A percentile compares a stretch with the other conserved stretches of the same genome.
phyloP scores from a whole-genome alignment of 257 asterid species.

The Coffea eugenioides region DNA sequence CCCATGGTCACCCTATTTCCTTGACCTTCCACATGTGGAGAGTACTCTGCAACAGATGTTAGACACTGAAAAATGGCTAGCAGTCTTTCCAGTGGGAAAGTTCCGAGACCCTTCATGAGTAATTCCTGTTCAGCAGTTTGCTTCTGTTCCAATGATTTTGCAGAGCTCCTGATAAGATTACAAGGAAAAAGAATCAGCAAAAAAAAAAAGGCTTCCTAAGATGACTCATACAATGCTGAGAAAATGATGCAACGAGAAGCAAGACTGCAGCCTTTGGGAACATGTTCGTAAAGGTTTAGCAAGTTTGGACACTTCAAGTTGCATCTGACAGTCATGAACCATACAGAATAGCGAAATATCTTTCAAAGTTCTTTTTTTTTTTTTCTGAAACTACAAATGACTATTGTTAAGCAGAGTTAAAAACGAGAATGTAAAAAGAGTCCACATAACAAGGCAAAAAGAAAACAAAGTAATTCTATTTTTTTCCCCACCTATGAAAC shows the following conservation, averaged over 20 bases:
- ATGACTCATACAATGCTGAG: background rate
- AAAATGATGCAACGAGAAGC: background rate
- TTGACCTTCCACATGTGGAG: constrained; percentile 54
- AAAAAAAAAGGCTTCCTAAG: background rate
- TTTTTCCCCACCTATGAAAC: background rate
- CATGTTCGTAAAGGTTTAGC: background rate
- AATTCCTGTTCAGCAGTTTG: constrained; percentile 76
- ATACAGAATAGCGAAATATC: background rate
- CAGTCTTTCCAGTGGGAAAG: constrained; percentile 89
- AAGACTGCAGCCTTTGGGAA: background rate
- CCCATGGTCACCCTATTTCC: constrained; percentile 34
- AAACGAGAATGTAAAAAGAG: background rate
- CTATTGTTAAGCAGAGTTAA: background rate
- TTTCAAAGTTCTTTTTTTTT: background rate
- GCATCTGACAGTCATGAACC: too few species aligned
- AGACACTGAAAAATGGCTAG: constrained; percentile 88
- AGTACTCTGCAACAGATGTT: constrained; percentile 68
- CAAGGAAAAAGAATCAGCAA: background rate
- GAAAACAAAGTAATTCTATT: background rate
- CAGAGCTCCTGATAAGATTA: constrained; percentile 61
- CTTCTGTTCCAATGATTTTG: constrained; percentile 63
- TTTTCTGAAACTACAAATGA: background rate
- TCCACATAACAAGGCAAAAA: background rate
- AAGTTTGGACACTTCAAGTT: background rate
- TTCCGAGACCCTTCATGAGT: constrained; percentile 94